Evolutionary conservation across 2,329 filamentous ascomycete species (phyloP).

Genomic region (Epichloe coenophiala): DNA sequence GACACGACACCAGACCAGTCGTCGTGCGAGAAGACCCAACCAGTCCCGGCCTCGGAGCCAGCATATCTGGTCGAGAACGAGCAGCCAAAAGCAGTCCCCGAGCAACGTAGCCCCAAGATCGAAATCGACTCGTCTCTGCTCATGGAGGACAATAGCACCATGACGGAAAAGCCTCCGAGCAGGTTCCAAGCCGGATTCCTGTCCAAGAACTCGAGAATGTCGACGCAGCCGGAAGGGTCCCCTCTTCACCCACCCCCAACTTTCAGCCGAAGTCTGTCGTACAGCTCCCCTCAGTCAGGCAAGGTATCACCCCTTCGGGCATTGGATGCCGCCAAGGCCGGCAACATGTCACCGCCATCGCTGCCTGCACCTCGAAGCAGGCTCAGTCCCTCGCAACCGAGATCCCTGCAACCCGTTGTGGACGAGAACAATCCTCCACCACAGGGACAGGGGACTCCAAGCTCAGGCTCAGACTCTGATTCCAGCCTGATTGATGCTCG

Average conservation of each 20-base stretch:
- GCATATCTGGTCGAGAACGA: constrained; percentile 10
- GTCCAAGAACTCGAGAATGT: constrained; percentile 36
- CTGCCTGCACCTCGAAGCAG: constrained; percentile 12
- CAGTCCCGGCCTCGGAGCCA: constrained; percentile 19
- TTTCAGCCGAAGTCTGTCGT: constrained; percentile 43
- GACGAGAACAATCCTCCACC: constrained; percentile 41
- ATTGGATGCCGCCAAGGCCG: constrained; percentile 35
- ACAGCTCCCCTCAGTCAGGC: constrained; percentile 20
- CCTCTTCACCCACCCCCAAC: constrained; percentile 45
- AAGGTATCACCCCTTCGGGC: constrained; percentile 34
- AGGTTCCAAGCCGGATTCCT: constrained; percentile 86
- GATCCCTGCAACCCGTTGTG: constrained; percentile 21
- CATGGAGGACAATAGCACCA: constrained; percentile 23
- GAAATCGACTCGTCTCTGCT: constrained; percentile 24
- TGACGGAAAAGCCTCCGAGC: constrained; percentile 30
- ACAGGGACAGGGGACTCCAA: constrained; percentile 17
- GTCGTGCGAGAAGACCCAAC: constrained; percentile 12
- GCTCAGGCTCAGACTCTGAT: constrained; percentile 35
- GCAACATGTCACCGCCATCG: constrained; percentile 34
- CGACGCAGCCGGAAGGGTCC: constrained; percentile 38
- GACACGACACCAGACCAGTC: constrained; percentile 34
- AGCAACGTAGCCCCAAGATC: constrained; percentile 39
- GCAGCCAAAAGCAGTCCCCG: constrained; percentile 24
- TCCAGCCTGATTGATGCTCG: constrained; percentile 35
- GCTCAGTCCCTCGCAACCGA: constrained; percentile 8